Conservation (phyloP, 2,329 filamentous ascomycete species). For the Aspergillus vadensis region DNA sequence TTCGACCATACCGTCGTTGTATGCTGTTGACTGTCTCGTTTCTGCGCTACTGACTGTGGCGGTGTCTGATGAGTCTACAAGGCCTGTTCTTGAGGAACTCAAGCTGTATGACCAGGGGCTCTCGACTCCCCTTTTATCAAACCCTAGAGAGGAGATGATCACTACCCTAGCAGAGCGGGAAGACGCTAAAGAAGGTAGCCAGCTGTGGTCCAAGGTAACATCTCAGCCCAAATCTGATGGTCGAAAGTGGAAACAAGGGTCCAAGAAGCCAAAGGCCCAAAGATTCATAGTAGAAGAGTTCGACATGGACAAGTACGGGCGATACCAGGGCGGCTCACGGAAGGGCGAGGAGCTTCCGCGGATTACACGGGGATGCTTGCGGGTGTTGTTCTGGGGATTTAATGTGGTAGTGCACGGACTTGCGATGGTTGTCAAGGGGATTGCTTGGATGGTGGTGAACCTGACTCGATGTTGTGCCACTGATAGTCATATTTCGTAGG, state of each 20-base stretch:
- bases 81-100: slow-evolving; percentile 42
- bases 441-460: slow-evolving; percentile 46
- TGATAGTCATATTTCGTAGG: no score
- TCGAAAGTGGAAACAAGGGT: slow-evolving; percentile 18
- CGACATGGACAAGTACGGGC: slow-evolving; percentile 49
- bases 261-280: slow-evolving; percentile 19
- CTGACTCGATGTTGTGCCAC: slow-evolving; percentile 33
- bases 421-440: slow-evolving; percentile 41
- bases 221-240: slow-evolving; percentile 22
- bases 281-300: slow-evolving; percentile 45
- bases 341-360: slow-evolving; percentile 45
- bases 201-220: slow-evolving; percentile 39
- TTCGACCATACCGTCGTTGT: slow-evolving; percentile 47
- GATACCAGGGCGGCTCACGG: slow-evolving; percentile 39
- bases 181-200: slow-evolving; percentile 42
- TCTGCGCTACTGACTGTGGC: slow-evolving; percentile 49
- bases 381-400: slow-evolving; percentile 42
- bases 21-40: slow-evolving; percentile 51
- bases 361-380: slow-evolving; percentile 37
- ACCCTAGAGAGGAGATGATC: slow-evolving; percentile 35
- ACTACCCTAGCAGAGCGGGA: slow-evolving; percentile 47
- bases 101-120: slow-evolving; percentile 27
- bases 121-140: slow-evolving; percentile 1
- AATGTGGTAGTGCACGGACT: slow-evolving; percentile 41
- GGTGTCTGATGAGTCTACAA: slow-evolving; percentile 46